Evolutionary conservation across 305 asterid genomes (phyloP), one percentile per base, ranked within the genome.

Genomic region (Rubia tinctorum): DNA sequence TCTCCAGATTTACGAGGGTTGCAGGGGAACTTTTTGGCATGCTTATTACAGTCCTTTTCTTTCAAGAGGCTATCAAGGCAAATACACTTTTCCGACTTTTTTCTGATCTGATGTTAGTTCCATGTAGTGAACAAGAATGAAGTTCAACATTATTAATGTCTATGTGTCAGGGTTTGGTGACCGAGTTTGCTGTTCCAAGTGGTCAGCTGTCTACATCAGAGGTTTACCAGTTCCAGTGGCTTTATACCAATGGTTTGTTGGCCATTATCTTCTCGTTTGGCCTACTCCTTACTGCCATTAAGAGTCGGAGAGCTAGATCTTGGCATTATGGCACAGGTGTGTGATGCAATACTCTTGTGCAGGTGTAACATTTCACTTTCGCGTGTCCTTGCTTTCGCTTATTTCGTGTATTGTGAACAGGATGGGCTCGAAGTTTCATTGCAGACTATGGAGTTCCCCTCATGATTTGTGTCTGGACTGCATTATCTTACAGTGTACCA

Each of bases 11-110:
- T 81, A 91, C 98, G 4, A 89, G 98, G 84, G 84, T 91, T 71
- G 95, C 97, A 27, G 97, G 97, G 81, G 98, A 93, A 68, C 93
- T 89, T 67, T 93, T 93, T 53, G 95, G 98, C 89, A 93, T 93
- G 98, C 79, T 91, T 77, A 93, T 93, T 72, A 83, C 95, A 0
- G 90, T 91, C 80, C 95, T 93, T 55, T 93, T 93, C 88, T 78
- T 91, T 78, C 96, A 91, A 77, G 95, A 91, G 79, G 98, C 97
- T 81, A 87, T 91, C 73, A 88, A 89, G 96, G 97, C 91, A 75
- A 72, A 53, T 18, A 53, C 11, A 18, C 20, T 71, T 40, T 61
- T 27, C 22, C 44, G 2, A 12, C 8, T 71, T 66, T 44, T 45
- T 13, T 60, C 22, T 7, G 10, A 53, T 23, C 61, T 27, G 12